Evolutionary conservation across 768 basidiomycete genomes (phyloP).

Genomic region (Tylopilus rubrobrunneus): DNA sequence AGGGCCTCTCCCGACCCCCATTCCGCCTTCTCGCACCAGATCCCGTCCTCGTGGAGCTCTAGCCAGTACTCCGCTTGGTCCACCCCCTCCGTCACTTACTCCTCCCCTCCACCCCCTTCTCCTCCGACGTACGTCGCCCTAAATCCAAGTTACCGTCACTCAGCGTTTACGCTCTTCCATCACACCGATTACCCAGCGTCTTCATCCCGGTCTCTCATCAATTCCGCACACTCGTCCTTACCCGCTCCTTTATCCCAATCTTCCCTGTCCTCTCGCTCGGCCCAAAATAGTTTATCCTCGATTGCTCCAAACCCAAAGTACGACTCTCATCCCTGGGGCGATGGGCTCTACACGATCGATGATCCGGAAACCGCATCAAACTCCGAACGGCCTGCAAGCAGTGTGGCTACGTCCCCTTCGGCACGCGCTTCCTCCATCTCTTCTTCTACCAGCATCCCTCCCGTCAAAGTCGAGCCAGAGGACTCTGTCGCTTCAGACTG

Average conservation of each 20-base stretch:
- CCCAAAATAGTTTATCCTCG: conserved; percentile 19
- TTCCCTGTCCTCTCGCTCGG: conserved; percentile 7
- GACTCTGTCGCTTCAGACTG: conserved; percentile 25
- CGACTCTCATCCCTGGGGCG: conserved; percentile 27
- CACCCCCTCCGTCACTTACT: conserved; percentile 14
- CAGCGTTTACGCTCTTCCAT: conserved; percentile 17
- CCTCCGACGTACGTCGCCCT: conserved; percentile 23
- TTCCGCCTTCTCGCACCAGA: conserved; percentile 11
- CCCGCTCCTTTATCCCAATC: conserved; percentile 17
- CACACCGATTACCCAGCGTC: conserved; percentile 20
- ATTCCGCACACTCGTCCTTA: conserved; percentile 13
- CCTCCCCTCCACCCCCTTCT: conserved; percentile 22
- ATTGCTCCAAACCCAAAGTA: conserved; percentile 15
- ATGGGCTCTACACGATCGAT: conserved; percentile 32
- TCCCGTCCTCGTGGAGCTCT: conserved; percentile 20
- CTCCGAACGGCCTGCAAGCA: conserved; percentile 33
- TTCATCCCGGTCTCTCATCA: conserved; percentile 18
- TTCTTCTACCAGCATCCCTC: conserved; percentile 26
- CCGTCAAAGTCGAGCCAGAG: conserved; percentile 32
- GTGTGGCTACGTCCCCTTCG: conserved; percentile 32
- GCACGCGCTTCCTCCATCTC: conserved; percentile 33
- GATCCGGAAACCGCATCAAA: conserved; percentile 32
- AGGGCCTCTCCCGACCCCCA: conserved; percentile 20
- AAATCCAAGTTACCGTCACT: conserved; percentile 22
- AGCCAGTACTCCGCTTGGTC: conserved; percentile 15